phyloP scores from a whole-genome alignment of 371 early-diverging fungal species.

The Apophysomyces trapeziformis region DNA sequence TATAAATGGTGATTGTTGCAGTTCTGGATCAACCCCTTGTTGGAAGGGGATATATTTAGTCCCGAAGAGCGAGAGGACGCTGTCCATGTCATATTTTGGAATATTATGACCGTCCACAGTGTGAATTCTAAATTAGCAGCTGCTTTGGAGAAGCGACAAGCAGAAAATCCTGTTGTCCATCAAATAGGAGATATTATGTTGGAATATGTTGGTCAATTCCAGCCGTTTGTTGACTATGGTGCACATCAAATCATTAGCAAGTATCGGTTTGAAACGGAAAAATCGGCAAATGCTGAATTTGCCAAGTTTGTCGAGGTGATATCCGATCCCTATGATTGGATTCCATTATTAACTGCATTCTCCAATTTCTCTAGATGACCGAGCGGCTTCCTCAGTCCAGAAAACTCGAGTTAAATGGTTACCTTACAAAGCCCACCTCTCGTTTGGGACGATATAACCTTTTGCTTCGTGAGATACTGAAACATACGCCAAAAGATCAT shows the following conservation, averaged over 20 bases:
- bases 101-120: slow-evolving; percentile 72
- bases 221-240: slow-evolving; percentile 88
- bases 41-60: slow-evolving; percentile 62
- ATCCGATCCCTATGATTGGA: not conserved
- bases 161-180: slow-evolving; percentile 69
- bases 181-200: slow-evolving; percentile 88
- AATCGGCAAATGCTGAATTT: slow-evolving; percentile 67
- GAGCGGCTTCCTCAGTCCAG: slow-evolving; percentile 80
- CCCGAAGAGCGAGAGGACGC: slow-evolving; percentile 63
- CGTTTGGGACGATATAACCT: slow-evolving; percentile 90
- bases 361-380: slow-evolving; percentile 45
- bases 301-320: slow-evolving; percentile 74
- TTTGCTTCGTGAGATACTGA: slow-evolving; percentile 82
- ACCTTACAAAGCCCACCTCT: slow-evolving; percentile 85
- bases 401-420: slow-evolving; percentile 81
- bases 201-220: slow-evolving; percentile 70
- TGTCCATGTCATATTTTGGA: slow-evolving; percentile 81
- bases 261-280: slow-evolving; percentile 81
- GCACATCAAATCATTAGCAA: slow-evolving; percentile 87
- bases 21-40: slow-evolving; percentile 79
- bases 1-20: slow-evolving; percentile 17
- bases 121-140: slow-evolving; percentile 72
- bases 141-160: slow-evolving; percentile 74
- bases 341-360: not conserved
- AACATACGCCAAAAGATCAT: slow-evolving; percentile 81